Conservation (phyloP, 371 early-diverging fungal species). For the Lichtheimia ramosa region DNA sequence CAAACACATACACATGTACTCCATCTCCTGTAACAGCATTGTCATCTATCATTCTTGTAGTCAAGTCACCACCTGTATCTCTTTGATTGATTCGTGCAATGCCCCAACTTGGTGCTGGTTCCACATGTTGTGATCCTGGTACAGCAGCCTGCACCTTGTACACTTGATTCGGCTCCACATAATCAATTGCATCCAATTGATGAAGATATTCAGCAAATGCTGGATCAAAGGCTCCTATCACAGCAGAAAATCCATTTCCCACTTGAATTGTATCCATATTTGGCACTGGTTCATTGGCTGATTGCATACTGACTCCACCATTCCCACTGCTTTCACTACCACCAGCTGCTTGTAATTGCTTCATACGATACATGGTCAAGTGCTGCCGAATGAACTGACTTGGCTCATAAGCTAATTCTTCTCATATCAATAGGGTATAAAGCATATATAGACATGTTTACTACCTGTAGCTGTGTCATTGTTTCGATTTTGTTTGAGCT, state of each 20-base stretch:
- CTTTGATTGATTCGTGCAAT: slow-evolving; percentile 56
- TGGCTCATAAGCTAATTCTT: slow-evolving; percentile 10
- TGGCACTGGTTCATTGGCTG: background rate
- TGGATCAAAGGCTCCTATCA: slow-evolving; percentile 22
- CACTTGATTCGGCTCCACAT: slow-evolving; percentile 51
- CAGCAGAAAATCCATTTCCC: slow-evolving; percentile 18
- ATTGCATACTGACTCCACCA: background rate
- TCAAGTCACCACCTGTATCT: slow-evolving; percentile 19
- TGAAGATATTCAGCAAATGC: slow-evolving; percentile 32
- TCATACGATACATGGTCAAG: slow-evolving; percentile 11
- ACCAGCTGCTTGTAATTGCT: slow-evolving; percentile 1
- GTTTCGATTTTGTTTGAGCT: slow-evolving; percentile 7
- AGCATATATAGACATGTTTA: background rate
- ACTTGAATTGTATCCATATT: slow-evolving; percentile 15
- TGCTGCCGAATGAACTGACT: slow-evolving; percentile 14
- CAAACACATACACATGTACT: slow-evolving; percentile 69
- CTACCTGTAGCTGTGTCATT: slow-evolving; percentile 1
- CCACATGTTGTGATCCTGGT: background rate
- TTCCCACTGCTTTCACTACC: background rate
- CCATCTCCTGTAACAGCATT: slow-evolving; percentile 38
- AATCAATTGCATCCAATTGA: slow-evolving; percentile 38
- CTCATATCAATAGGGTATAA: background rate
- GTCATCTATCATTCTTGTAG: slow-evolving; percentile 5
- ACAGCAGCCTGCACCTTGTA: slow-evolving; percentile 19
- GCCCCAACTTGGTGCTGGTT: slow-evolving; percentile 58